A percentile compares a stretch with the other conserved stretches of the same genome.
Conservation (phyloP, 129 eudicot genomes). For the carrot (Daucus carota) region DH1_v3.0 NC_030381.2:34853001-34853500, state of each 20-base stretch:
- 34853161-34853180: background rate
- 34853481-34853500: constrained; percentile 81
- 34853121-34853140: background rate
- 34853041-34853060: no score
- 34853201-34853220: background rate
- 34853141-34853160: background rate
- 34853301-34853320: constrained; percentile 86
- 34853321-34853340: constrained; percentile 93
- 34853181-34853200: background rate
- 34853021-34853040: background rate
- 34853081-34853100: background rate
- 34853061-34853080: background rate
- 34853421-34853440: constrained; percentile 95
- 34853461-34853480: constrained; percentile 97
- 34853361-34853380: constrained; percentile 84
- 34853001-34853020: background rate
- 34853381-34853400: constrained; percentile 85
- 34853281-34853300: constrained; percentile 88
- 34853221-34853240: background rate
- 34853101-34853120: background rate
- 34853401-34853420: constrained; percentile 58
- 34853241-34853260: background rate
- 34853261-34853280: constrained; percentile 9
- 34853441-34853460: constrained; percentile 87
- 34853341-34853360: constrained; percentile 85